Evolutionary conservation across 2,329 filamentous ascomycete genomes (phyloP).

Genomic region (Claviceps maximensis): DNA sequence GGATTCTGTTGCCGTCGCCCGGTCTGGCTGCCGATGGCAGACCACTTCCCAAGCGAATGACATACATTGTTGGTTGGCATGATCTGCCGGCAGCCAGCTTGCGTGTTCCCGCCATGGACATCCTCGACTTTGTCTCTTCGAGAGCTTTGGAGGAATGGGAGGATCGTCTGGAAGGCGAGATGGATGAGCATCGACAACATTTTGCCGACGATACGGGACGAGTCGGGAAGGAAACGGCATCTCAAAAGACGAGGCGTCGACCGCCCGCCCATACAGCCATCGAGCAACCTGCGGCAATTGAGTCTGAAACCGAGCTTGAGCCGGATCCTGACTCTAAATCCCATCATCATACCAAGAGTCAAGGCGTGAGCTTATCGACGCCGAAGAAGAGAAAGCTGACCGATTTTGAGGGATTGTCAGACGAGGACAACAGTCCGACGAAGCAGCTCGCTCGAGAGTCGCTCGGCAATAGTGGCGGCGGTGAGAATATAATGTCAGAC

Average conservation of each 20-base stretch:
- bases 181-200: conserved; percentile 25
- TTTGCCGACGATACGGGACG: conserved; percentile 13
- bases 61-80: conserved; percentile 42
- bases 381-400: conserved; percentile 20
- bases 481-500: background rate
- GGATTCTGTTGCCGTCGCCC: conserved; percentile 31
- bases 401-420: conserved; percentile 18
- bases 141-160: conserved; percentile 44
- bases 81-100: conserved; percentile 37
- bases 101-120: conserved; percentile 30
- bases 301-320: conserved; percentile 9
- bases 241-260: conserved; percentile 12
- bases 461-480: conserved; percentile 3
- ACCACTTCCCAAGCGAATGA: conserved; percentile 29
- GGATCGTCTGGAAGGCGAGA: conserved; percentile 27
- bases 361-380: conserved; percentile 22
- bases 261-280: conserved; percentile 16
- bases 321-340: conserved; percentile 1
- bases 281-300: conserved; percentile 15
- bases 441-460: conserved; percentile 16
- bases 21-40: conserved; percentile 20
- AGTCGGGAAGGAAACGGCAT: conserved; percentile 6
- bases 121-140: conserved; percentile 47
- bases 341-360: conserved; percentile 13
- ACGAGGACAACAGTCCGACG: conserved; percentile 17